These are phyloP conservation scores for Aspergillus uvarum DNA, from an alignment of 2,329 filamentous ascomycete genomes.

Conservation along the genomic window DNA sequence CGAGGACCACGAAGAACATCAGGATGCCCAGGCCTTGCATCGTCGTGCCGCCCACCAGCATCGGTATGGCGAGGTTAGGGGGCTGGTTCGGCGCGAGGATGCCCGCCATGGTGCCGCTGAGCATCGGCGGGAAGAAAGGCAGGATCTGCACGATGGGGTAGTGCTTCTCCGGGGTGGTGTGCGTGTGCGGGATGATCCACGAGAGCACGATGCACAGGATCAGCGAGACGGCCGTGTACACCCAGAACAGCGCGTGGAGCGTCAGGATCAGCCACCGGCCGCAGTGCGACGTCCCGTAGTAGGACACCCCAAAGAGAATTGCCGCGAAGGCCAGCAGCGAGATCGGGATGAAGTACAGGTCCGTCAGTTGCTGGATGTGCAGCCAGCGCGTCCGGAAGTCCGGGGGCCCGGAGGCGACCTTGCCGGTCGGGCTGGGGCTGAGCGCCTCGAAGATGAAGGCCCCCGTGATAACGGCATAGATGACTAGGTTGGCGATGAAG, in stretches of 20 bases:
- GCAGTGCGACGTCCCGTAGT: conserved; percentile 59
- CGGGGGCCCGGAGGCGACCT: neutral
- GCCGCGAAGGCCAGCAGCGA: conserved; percentile 64
- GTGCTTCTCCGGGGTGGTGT: conserved; percentile 2
- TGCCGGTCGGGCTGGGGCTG: neutral
- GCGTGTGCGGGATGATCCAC: conserved; percentile 10
- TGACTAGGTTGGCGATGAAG: conserved; percentile 63
- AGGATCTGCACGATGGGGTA: conserved; percentile 16
- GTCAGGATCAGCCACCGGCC: conserved; percentile 57
- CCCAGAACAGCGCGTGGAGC: conserved; percentile 65
- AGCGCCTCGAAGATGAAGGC: neutral
- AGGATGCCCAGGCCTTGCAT: conserved; percentile 50
- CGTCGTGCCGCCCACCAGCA: conserved; percentile 46
- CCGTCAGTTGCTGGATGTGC: neutral
- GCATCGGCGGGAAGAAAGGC: conserved; percentile 32
- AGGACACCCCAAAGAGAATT: conserved; percentile 62
- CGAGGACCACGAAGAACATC: conserved; percentile 47
- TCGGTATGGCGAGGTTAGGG: conserved; percentile 35
- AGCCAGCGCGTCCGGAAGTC: neutral
- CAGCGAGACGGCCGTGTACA: conserved; percentile 55
- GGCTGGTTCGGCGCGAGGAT: conserved; percentile 34
- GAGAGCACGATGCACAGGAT: conserved; percentile 9
- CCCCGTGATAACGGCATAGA: conserved; percentile 61
- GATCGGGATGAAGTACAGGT: conserved; percentile 46
- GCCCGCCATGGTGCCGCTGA: conserved; percentile 40